Percentiles rank a stretch among this genome's conserved stretches.
These are phyloP conservation scores for Coemansia sp. DNA, from an alignment of 192 early-diverging fungal genomes.

Conservation along the genomic window DNA sequence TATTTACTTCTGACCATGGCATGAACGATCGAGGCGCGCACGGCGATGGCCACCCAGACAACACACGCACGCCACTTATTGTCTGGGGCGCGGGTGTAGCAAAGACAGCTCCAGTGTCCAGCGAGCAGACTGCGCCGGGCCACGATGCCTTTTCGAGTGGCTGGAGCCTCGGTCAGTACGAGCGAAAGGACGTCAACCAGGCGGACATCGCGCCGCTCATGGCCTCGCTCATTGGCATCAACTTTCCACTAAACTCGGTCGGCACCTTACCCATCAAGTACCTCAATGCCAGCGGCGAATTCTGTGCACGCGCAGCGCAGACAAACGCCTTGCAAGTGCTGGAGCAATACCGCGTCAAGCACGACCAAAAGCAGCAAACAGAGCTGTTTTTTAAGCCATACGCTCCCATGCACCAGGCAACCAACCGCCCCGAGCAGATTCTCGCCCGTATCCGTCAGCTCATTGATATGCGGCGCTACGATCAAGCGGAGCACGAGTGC, in stretches of 20 bases:
- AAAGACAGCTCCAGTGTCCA: constrained; percentile 32
- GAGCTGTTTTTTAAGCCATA: constrained; percentile 82
- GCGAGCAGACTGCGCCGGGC: constrained; percentile 53
- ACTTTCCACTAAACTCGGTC: constrained; percentile 91
- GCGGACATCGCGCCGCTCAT: constrained; percentile 96
- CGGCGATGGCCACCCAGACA: constrained; percentile 94
- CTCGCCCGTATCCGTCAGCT: constrained; percentile 58
- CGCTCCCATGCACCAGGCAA: constrained; percentile 57
- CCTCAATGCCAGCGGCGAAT: constrained; percentile 65
- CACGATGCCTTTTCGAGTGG: constrained; percentile 71
- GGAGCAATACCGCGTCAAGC: constrained; percentile 84
- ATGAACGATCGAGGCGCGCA: constrained; percentile 93
- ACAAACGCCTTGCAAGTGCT: constrained; percentile 83
- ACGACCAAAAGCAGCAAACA: constrained; percentile 70
- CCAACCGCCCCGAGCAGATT: constrained; percentile 53
- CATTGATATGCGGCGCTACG: constrained; percentile 62
- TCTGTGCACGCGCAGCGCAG: constrained; percentile 73
- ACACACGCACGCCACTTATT: constrained; percentile 90
- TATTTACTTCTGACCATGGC: constrained; percentile 96
- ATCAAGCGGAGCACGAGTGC: constrained; percentile 68
- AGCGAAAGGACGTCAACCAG: constrained; percentile 83
- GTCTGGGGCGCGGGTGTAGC: constrained; percentile 93
- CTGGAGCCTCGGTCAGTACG: constrained; percentile 65
- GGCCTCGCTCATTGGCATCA: constrained; percentile 82
- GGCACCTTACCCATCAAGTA: constrained; percentile 82